Percentiles rank a stretch among this genome's conserved stretches.
These are phyloP conservation scores for Xylaria scruposa DNA, from an alignment of 495 filamentous ascomycete species.

Conservation along the genomic window DNA sequence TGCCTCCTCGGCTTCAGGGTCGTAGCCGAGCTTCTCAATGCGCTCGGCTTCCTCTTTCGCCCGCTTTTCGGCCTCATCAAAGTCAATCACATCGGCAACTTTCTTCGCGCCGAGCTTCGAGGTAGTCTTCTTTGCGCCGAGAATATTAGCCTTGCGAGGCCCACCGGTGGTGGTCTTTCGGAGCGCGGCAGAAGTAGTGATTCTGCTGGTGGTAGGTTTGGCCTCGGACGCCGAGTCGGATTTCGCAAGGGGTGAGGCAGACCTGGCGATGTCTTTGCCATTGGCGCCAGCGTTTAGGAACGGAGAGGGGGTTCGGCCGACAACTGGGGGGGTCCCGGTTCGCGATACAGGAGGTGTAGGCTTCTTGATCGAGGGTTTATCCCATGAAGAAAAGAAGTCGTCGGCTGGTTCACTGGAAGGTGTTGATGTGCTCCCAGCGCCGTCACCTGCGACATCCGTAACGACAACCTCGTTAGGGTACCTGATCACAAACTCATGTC, in stretches of 20 bases:
- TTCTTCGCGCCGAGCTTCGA: conserved; percentile 92
- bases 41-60: conserved; percentile 97
- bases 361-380: conserved; percentile 96
- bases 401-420: conserved; percentile 80
- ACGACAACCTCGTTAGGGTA: conserved; percentile 87
- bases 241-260: conserved; percentile 80
- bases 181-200: conserved; percentile 74
- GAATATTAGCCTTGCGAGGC: conserved; percentile 79
- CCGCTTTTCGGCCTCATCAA: conserved; percentile 95
- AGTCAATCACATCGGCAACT: conserved; percentile 82
- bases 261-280: conserved; percentile 71
- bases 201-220: conserved; percentile 66
- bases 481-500: conserved; percentile 54
- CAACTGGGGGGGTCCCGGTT: conserved; percentile 84
- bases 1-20: conserved; percentile 84
- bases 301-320: conserved; percentile 84
- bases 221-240: conserved; percentile 54
- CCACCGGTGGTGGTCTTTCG: conserved; percentile 70
- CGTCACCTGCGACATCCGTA: conserved; percentile 70
- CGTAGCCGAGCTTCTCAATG: conserved; percentile 97
- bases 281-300: conserved; percentile 79
- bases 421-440: conserved; percentile 68
- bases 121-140: conserved; percentile 84
- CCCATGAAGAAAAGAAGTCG: conserved; percentile 99
- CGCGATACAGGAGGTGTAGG: conserved; percentile 93